These are phyloP conservation scores for Prinsepia uniflora DNA, from an alignment of 306 rosid species.

Conservation along the genomic window DNA sequence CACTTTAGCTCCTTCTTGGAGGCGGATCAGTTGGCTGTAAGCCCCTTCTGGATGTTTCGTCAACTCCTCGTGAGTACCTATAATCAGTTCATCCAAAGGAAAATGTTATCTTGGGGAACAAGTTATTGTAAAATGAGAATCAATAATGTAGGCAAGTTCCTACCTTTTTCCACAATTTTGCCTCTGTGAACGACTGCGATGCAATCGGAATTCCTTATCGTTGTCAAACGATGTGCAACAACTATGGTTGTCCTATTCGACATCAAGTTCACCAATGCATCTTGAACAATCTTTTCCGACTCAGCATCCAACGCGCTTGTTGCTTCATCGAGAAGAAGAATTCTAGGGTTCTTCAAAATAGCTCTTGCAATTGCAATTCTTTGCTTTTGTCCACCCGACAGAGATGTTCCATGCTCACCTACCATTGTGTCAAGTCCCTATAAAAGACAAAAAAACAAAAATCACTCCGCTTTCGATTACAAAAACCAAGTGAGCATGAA, in stretches of 20 bases:
- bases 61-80: slow-evolving; percentile 73
- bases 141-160: neutral
- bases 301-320: slow-evolving; percentile 89
- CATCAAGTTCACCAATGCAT: slow-evolving; percentile 64
- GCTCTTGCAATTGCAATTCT: slow-evolving; percentile 96
- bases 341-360: slow-evolving; percentile 78
- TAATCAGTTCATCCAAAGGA: neutral
- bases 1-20: slow-evolving; percentile 54
- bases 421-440: slow-evolving; percentile 81
- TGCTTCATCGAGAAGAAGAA: slow-evolving; percentile 92
- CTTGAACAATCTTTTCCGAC: slow-evolving; percentile 90
- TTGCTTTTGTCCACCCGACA: slow-evolving; percentile 98
- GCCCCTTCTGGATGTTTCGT: slow-evolving; percentile 57
- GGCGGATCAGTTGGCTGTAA: slow-evolving; percentile 71
- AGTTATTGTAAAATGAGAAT: neutral
- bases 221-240: slow-evolving; percentile 91
- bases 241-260: slow-evolving; percentile 67
- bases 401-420: slow-evolving; percentile 86
- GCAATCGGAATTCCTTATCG: slow-evolving; percentile 68
- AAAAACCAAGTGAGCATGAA: neutral
- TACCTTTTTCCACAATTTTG: slow-evolving; percentile 74
- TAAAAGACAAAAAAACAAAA: neutral
- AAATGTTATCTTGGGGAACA: neutral
- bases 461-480: neutral
- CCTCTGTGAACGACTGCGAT: slow-evolving; percentile 89